A percentile compares a stretch with the other conserved stretches of the same genome.
Conservation (phyloP, 352 stramenopile genomes). For the Pythium pectinolyticum region DNA sequence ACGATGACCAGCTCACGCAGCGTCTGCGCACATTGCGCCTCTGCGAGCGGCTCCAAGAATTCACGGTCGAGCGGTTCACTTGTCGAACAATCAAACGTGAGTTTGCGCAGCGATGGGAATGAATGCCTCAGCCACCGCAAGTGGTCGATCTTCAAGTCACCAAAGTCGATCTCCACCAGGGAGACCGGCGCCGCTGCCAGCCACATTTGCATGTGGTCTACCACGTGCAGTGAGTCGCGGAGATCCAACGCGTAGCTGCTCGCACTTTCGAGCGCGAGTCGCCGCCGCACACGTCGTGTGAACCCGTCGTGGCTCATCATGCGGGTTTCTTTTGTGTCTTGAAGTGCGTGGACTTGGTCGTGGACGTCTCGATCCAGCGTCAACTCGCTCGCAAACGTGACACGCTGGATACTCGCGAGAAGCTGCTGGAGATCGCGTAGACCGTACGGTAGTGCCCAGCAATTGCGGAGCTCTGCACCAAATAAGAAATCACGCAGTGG, state of each 20-base stretch:
- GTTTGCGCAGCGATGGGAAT: conserved; percentile 11
- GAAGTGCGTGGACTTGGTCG: not conserved
- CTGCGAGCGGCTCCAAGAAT: not conserved
- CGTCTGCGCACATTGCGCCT: not conserved
- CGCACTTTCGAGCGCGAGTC: not conserved
- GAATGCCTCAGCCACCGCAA: not conserved
- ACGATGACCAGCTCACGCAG: conserved; percentile 12
- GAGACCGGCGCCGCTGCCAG: not conserved
- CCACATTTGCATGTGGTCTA: not conserved
- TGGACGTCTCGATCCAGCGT: conserved; percentile 14
- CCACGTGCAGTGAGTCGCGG: not conserved
- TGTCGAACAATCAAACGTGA: conserved; percentile 9
- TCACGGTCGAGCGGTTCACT: not conserved
- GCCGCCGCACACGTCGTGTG: conserved; percentile 3
- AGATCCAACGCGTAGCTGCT: not conserved
- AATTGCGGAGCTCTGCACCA: conserved; percentile 15
- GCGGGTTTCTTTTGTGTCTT: not conserved
- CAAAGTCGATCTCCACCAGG: not conserved
- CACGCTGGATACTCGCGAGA: not conserved
- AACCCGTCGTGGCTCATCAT: not conserved
- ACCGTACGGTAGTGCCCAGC: not conserved
- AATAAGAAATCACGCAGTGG: conserved; percentile 3
- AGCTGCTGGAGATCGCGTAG: conserved; percentile 6
- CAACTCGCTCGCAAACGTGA: conserved; percentile 12
- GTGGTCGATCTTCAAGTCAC: not conserved